Conservation (phyloP, 2,329 filamentous ascomycete species). For the Fusarium sp. region DNA sequence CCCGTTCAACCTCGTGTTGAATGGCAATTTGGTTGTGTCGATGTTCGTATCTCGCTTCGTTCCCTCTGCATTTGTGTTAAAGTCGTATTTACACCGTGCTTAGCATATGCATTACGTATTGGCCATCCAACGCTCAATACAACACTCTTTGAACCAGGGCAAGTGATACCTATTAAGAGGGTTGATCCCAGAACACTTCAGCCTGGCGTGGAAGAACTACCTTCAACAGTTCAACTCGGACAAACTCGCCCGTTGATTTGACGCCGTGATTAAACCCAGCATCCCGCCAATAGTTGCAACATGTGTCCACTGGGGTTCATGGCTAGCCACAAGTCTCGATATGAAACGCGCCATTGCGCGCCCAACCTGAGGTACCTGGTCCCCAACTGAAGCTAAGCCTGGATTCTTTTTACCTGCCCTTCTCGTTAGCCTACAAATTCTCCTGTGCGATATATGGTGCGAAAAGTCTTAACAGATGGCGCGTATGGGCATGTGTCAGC, state of each 20-base stretch:
- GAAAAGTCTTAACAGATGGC: neutral
- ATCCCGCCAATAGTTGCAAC: conserved; percentile 27
- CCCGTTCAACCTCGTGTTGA: conserved; percentile 9
- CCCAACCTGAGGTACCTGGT: conserved; percentile 32
- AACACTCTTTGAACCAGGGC: neutral
- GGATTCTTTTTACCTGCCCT: conserved; percentile 24
- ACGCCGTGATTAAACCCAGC: conserved; percentile 15
- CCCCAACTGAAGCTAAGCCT: conserved; percentile 3
- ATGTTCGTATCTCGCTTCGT: conserved; percentile 9
- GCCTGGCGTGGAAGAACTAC: conserved; percentile 7
- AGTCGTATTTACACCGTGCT: conserved; percentile 7
- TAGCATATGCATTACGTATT: neutral
- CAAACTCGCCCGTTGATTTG: conserved; percentile 22
- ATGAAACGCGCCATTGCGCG: conserved; percentile 43
- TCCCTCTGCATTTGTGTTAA: conserved; percentile 6
- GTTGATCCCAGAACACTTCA: conserved; percentile 8
- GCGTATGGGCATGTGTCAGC: neutral
- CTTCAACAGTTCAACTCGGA: conserved; percentile 2
- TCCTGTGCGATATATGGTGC: conserved; percentile 4
- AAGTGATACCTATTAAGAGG: conserved; percentile 10
- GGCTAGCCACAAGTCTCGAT: conserved; percentile 21
- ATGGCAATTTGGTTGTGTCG: conserved; percentile 9
- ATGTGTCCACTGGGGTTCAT: conserved; percentile 15
- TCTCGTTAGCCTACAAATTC: conserved; percentile 9
- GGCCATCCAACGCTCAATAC: neutral